These are phyloP conservation scores for Crucibulum laeve DNA, from an alignment of 768 basidiomycete genomes.

Conservation along the genomic window DNA sequence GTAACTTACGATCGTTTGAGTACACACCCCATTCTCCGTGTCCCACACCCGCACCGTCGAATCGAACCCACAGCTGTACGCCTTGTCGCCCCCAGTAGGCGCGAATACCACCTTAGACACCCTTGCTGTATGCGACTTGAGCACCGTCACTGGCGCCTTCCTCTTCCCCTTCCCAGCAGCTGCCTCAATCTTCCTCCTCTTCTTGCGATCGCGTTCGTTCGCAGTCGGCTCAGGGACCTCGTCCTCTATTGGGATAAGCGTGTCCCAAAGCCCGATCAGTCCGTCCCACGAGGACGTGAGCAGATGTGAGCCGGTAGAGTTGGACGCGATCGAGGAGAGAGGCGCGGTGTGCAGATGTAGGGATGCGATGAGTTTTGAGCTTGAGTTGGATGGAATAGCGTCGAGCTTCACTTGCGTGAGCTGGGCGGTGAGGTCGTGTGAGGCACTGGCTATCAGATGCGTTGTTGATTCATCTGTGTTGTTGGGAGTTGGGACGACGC, in stretches of 20 bases:
- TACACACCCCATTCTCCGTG: conserved; percentile 68
- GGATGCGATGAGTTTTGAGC: conserved; percentile 52
- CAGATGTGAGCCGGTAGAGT: conserved; percentile 53
- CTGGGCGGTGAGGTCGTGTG: conserved; percentile 74
- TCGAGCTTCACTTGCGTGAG: conserved; percentile 39
- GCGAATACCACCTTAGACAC: conserved; percentile 73
- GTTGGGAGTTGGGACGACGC: conserved; percentile 38
- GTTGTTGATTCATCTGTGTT: conserved; percentile 17
- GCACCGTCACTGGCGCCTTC: conserved; percentile 66
- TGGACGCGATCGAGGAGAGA: conserved; percentile 65
- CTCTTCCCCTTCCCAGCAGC: conserved; percentile 37
- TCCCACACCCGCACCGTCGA: conserved; percentile 91
- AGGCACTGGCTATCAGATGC: conserved; percentile 58
- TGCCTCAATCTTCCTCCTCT: conserved; percentile 58
- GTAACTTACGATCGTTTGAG: conserved; percentile 59
- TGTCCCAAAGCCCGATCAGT: conserved; percentile 80
- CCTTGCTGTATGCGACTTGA: conserved; percentile 81
- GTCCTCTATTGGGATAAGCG: conserved; percentile 53
- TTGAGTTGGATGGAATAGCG: conserved; percentile 12
- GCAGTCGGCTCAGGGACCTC: conserved; percentile 48
- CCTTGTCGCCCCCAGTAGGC: conserved; percentile 25
- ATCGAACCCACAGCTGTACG: conserved; percentile 83
- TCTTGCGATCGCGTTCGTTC: conserved; percentile 40
- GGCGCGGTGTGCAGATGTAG: conserved; percentile 83
- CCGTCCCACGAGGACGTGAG: conserved; percentile 88